A percentile compares a stretch with the other conserved stretches of the same genome.
phyloP scores from a whole-genome alignment of 2,329 filamentous ascomycete genomes.

The Coniochaeta pulveracea region DNA sequence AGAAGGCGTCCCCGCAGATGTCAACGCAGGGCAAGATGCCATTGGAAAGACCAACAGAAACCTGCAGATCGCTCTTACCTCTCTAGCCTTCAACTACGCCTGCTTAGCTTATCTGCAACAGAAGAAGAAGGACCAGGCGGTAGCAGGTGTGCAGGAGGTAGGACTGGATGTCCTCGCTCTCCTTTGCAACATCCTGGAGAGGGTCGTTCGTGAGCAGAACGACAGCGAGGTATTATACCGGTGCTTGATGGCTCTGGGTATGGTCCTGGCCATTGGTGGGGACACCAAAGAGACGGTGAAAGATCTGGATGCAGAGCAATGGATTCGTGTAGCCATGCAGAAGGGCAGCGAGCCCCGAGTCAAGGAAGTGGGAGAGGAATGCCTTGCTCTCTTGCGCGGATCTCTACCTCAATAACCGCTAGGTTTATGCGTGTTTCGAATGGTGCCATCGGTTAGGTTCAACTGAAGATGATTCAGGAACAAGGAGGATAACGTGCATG shows the following conservation, averaged over 20 bases:
- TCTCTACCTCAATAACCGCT: no score
- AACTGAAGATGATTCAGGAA: no score
- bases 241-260: constrained; percentile 72
- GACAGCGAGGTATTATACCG: constrained; percentile 81
- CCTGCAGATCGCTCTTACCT: constrained; percentile 70
- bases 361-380: constrained; percentile 34
- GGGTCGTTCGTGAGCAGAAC: constrained; percentile 51
- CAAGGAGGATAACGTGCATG: no score
- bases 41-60: constrained; percentile 60
- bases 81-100: constrained; percentile 73
- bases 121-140: constrained; percentile 27
- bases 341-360: constrained; percentile 34
- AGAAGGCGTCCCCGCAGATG: constrained; percentile 12
- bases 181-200: constrained; percentile 41
- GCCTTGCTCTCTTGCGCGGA: constrained; percentile 23
- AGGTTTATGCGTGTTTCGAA: no score
- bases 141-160: constrained; percentile 16
- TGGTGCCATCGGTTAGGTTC: no score
- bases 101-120: constrained; percentile 49
- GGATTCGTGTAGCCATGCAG: constrained; percentile 30
- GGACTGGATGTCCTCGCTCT: constrained; percentile 31
- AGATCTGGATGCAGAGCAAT: constrained; percentile 27
- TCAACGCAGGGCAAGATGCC: constrained; percentile 31
- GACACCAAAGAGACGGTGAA: constrained; percentile 28
- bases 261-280: constrained; percentile 51